Percentiles rank a stretch among this genome's conserved stretches.
These are phyloP conservation scores for Adansonia grandidieri DNA, from an alignment of 441 rosid genomes.

Conservation along the genomic window DNA sequence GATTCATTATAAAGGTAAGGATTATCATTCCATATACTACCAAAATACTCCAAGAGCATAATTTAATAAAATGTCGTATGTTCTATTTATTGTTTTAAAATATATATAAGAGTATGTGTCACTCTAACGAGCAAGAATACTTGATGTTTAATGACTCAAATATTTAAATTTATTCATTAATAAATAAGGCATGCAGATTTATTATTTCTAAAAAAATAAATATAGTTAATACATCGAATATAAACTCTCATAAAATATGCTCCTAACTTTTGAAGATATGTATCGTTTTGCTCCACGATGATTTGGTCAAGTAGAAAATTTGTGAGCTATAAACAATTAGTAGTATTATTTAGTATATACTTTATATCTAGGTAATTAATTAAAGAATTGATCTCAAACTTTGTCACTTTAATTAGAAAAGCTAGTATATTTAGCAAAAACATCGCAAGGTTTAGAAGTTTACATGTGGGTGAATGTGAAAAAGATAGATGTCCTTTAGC, in stretches of 20 bases:
- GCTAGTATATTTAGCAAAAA: neutral
- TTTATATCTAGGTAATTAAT: neutral
- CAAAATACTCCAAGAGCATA: no score
- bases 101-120: no score
- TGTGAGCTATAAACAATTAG: neutral
- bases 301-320: neutral
- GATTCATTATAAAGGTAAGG: no score
- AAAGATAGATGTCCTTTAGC: neutral
- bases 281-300: no score
- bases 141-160: no score
- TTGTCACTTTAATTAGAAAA: neutral
- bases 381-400: neutral
- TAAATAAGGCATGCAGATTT: no score
- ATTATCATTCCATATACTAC: no score
- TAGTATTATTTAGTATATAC: neutral
- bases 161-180: no score
- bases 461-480: neutral
- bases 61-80: no score
- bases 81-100: no score
- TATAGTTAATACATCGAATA: neutral
- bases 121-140: no score
- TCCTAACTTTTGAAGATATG: no score
- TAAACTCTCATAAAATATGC: neutral
- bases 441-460: neutral
- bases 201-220: neutral